Evolutionary conservation across 768 basidiomycete genomes (phyloP).

Genomic region (Asterophora lycoperdoides): DNA sequence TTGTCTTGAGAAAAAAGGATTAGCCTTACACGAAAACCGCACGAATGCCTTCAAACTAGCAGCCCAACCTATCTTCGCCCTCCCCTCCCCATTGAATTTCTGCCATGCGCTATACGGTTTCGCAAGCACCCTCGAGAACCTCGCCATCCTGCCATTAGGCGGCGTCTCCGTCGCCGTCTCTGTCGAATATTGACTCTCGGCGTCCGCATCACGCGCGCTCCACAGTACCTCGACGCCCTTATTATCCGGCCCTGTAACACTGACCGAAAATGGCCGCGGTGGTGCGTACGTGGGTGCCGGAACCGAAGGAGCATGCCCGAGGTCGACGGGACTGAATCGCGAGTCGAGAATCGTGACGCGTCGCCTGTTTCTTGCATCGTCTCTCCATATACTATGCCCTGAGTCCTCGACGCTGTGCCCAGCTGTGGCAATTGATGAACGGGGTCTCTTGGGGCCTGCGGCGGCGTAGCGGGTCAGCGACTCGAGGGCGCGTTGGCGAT

Average conservation of each 20-base stretch:
- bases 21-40: conserved; percentile 32
- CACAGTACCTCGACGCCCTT: conserved; percentile 10
- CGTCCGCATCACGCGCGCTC: conserved; percentile 12
- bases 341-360: conserved; percentile 13
- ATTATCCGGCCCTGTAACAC: conserved; percentile 6
- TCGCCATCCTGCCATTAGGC: not conserved
- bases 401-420: conserved; percentile 11
- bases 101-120: conserved; percentile 19
- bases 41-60: conserved; percentile 31
- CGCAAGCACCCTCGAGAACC: conserved; percentile 8
- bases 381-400: conserved; percentile 16
- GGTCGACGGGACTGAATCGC: conserved; percentile 12
- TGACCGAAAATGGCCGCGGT: conserved; percentile 8
- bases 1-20: not conserved
- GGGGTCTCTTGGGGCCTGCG: not conserved
- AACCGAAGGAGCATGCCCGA: conserved; percentile 5
- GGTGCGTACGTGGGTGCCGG: conserved; percentile 5
- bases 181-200: conserved; percentile 17
- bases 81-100: conserved; percentile 20
- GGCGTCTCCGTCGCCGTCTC: conserved; percentile 6
- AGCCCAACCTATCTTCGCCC: conserved; percentile 22
- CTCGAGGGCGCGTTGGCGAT: conserved; percentile 22
- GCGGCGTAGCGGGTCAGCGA: conserved; percentile 13
- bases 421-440: conserved; percentile 6
- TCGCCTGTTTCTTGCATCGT: conserved; percentile 14